phyloP scores from a whole-genome alignment of 257 asterid species.

The Echium plantagineum region DNA sequence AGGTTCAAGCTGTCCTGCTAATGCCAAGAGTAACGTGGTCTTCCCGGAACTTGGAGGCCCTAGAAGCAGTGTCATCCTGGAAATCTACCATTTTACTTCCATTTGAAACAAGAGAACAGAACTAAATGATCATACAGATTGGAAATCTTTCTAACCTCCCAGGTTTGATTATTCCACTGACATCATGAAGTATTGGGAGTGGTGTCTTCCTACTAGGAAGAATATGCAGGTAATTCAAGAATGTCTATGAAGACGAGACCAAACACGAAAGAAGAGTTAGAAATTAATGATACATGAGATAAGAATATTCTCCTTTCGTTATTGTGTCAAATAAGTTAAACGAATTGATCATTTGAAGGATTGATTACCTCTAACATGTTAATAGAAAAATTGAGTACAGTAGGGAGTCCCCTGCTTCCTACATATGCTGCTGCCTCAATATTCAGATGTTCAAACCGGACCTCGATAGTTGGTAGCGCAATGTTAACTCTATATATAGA shows the following conservation, averaged over 20 bases:
- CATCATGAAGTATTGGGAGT: conserved; percentile 38
- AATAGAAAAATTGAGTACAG: conserved; percentile 29
- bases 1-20: conserved; percentile 57
- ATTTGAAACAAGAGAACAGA: neutral
- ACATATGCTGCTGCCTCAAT: conserved; percentile 25
- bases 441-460: conserved; percentile 24
- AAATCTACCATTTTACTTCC: conserved; percentile 1
- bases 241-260: conserved; percentile 21
- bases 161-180: conserved; percentile 64
- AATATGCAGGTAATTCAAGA: conserved; percentile 32
- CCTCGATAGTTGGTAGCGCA: conserved; percentile 28
- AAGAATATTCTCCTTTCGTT: neutral
- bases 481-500: conserved; percentile 24
- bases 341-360: neutral
- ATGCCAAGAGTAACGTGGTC: conserved; percentile 51
- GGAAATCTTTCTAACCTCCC: conserved; percentile 27
- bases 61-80: conserved; percentile 61
- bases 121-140: neutral
- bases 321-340: neutral
- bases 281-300: neutral
- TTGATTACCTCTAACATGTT: conserved; percentile 42
- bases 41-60: conserved; percentile 71
- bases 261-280: neutral
- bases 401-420: conserved; percentile 22
- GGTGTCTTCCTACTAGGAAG: conserved; percentile 38